Percentiles rank a stretch among this genome's conserved stretches.
These are phyloP conservation scores for Sordariomycetes sp. DNA, from an alignment of 2,329 filamentous ascomycete genomes.

Conservation along the genomic window DNA sequence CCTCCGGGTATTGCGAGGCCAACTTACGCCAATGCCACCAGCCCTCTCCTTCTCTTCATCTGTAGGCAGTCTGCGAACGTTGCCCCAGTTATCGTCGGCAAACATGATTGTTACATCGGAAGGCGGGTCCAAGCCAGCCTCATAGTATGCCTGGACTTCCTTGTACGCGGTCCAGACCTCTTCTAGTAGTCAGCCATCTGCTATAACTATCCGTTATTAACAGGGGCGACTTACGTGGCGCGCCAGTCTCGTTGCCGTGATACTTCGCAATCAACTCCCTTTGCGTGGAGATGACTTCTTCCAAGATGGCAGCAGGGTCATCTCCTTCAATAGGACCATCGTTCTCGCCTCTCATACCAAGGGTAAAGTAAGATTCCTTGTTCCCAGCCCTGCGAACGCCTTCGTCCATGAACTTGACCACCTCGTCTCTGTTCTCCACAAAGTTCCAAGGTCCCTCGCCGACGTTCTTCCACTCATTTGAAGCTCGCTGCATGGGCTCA, in stretches of 20 bases:
- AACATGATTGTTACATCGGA: constrained; percentile 52
- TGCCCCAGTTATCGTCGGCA: constrained; percentile 53
- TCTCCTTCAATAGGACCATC: constrained; percentile 47
- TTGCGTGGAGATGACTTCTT: constrained; percentile 50
- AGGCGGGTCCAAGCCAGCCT: constrained; percentile 41
- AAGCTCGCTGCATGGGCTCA: constrained; percentile 54
- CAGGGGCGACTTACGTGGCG: neutral
- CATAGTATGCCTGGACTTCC: constrained; percentile 51
- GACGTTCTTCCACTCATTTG: constrained; percentile 37
- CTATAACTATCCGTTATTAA: neutral
- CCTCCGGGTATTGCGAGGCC: neutral
- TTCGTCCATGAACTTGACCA: constrained; percentile 53
- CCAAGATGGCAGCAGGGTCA: constrained; percentile 45
- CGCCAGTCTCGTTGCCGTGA: constrained; percentile 30
- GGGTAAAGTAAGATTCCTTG: constrained; percentile 55
- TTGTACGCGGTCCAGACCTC: constrained; percentile 41
- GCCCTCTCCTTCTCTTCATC: constrained; percentile 40
- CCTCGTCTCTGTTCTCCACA: constrained; percentile 23
- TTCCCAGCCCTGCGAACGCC: constrained; percentile 42
- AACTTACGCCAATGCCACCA: constrained; percentile 44
- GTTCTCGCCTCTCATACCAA: constrained; percentile 58
- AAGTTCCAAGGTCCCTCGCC: constrained; percentile 53
- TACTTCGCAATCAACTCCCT: constrained; percentile 48
- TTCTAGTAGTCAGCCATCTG: constrained; percentile 12
- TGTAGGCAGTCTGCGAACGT: constrained; percentile 44